These are phyloP conservation scores for Annulohypoxylon truncatum DNA, from an alignment of 2,329 filamentous ascomycete genomes.

Conservation along the genomic window DNA sequence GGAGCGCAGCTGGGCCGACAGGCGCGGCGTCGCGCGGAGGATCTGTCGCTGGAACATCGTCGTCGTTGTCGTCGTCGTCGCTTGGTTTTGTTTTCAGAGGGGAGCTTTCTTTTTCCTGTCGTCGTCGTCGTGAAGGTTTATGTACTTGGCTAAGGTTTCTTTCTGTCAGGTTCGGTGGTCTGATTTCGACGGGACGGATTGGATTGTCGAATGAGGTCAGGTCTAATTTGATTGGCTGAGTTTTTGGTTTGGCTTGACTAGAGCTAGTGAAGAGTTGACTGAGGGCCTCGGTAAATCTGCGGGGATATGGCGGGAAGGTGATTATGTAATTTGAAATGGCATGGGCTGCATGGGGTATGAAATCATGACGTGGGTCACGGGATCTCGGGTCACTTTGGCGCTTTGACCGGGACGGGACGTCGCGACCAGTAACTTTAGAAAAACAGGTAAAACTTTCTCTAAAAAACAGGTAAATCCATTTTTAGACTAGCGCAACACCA, in stretches of 20 bases:
- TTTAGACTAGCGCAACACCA: too few relatives aligned
- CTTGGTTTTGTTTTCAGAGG: slow-evolving; percentile 25
- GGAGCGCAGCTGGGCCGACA: slow-evolving; percentile 68
- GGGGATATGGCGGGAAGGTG: slow-evolving; percentile 29
- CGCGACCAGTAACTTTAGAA: too few relatives aligned
- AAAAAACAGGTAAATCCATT: too few relatives aligned
- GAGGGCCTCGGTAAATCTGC: slow-evolving; percentile 45
- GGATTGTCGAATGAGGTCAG: slow-evolving; percentile 46
- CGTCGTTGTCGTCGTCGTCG: slow-evolving; percentile 20
- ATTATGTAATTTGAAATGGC: background rate
- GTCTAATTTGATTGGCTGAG: slow-evolving; percentile 22
- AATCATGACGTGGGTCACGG: slow-evolving; percentile 42
- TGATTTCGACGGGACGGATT: slow-evolving; percentile 25
- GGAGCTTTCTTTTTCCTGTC: slow-evolving; percentile 41
- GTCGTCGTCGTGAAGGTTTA: slow-evolving; percentile 61
- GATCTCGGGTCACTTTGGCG: slow-evolving; percentile 47
- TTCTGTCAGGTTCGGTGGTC: slow-evolving; percentile 25
- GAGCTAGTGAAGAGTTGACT: slow-evolving; percentile 20
- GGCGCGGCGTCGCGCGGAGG: slow-evolving; percentile 72
- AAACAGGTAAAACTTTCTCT: too few relatives aligned
- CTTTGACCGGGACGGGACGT: slow-evolving; percentile 8
- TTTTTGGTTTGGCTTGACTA: background rate
- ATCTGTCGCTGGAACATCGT: slow-evolving; percentile 74
- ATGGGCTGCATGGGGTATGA: slow-evolving; percentile 1
- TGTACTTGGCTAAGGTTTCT: slow-evolving; percentile 59